Base-by-base conservation (phyloP, 129 eudicot species). In the Flaveria bidentis region DNA sequence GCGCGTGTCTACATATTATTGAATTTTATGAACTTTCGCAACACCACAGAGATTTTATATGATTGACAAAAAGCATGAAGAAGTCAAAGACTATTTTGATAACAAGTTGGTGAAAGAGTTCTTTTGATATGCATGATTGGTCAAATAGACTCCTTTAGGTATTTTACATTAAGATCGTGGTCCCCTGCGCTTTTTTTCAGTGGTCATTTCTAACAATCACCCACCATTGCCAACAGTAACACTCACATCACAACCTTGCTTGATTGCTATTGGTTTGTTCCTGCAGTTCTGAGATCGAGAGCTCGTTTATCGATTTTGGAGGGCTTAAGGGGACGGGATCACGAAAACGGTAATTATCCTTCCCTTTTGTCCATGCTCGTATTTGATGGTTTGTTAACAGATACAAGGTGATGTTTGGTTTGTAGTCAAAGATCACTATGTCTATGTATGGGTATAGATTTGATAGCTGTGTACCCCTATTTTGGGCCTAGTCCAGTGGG, bases 281-380 rank as follows among this genome's bases (percentile, higher is more conserved):
- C 71, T 65, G 78, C 84, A 90, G 96, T 75, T 71, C 44, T 17
- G 96, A 87, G 60, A 71, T 87, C 9, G 90, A 87, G 71, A 75
- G 83, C 85, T 76, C 87, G 13, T 67, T 78, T 67, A 85, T 81
- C 60, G 92, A 75, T 69, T 82, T 85, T 58, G 90, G 87, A 65
- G 72, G 78, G 73, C 74, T 13, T 23, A 90, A 85, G 80, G 92
- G 78, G 75, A 56, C 76, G 41, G 81, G 78, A 72, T 86, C 88
- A 25, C 82, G 85, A 6, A 90, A 90, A 83, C 83, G 96, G 96
- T 90, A 79, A 67, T 72, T 26, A 36, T 20, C 39, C 33, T 20
- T 64, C 41, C 56, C 52, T 69, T 64, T 66, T 67, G 16, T 74
- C 51, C 22, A 45, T 23, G 3, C 12, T 65, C 12, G 2, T 23